phyloP scores from a whole-genome alignment of 768 basidiomycete genomes.

The Lactarius pseudohatsudake region DNA sequence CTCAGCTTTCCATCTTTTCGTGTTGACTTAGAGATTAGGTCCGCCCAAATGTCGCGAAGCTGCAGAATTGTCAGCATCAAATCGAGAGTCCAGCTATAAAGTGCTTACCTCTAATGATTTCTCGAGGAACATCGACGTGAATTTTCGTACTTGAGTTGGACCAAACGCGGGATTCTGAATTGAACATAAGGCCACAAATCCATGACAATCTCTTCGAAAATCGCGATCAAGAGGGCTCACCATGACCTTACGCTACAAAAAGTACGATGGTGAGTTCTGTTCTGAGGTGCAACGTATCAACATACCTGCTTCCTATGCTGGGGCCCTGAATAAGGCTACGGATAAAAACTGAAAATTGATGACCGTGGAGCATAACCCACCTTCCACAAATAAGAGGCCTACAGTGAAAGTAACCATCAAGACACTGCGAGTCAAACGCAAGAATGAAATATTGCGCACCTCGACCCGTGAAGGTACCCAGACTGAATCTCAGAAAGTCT shows the following conservation, averaged over 20 bases:
- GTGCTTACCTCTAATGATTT: conserved; percentile 30
- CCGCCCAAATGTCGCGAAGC: conserved; percentile 36
- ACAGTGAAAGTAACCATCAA: background rate
- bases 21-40: conserved; percentile 22
- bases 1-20: conserved; percentile 18
- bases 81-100: background rate
- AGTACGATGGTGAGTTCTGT: background rate
- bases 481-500: conserved; percentile 17
- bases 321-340: background rate
- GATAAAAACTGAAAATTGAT: background rate
- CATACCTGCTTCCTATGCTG: conserved; percentile 23
- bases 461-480: conserved; percentile 24
- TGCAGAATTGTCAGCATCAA: background rate
- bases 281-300: background rate
- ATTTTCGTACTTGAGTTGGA: conserved; percentile 30
- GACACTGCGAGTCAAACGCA: background rate
- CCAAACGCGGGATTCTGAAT: conserved; percentile 33
- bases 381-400: conserved; percentile 26
- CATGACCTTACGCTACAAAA: conserved; percentile 20
- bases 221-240: background rate
- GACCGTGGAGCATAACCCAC: background rate
- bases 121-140: conserved; percentile 29
- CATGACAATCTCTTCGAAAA: background rate
- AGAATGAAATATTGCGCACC: conserved; percentile 17
- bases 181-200: background rate